These are phyloP conservation scores for Knufia petricola DNA, from an alignment of 2,329 filamentous ascomycete species.

Conservation along the genomic window DNA sequence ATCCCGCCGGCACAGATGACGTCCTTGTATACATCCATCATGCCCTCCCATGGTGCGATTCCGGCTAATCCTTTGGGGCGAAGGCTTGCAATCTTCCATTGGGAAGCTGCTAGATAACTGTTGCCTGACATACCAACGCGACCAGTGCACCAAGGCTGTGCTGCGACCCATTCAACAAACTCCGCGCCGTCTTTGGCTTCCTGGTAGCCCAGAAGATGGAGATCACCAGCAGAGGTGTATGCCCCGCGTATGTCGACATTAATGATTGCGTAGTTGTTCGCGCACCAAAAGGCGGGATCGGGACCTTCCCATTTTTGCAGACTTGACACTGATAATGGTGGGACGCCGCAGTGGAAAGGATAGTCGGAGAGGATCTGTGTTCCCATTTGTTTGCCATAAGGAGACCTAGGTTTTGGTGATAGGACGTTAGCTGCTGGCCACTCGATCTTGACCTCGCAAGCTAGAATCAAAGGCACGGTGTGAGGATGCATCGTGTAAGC, in stretches of 20 bases:
- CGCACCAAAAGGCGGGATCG: constrained; percentile 48
- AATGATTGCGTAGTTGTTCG: constrained; percentile 46
- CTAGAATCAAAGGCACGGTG: too few relatives aligned
- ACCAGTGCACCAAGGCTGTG: constrained; percentile 42
- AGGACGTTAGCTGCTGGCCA: too few relatives aligned
- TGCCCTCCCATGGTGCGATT: constrained; percentile 48
- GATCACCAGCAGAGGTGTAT: constrained; percentile 43
- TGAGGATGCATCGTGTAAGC: too few relatives aligned
- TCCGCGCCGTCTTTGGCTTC: constrained; percentile 44
- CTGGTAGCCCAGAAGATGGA: constrained; percentile 46
- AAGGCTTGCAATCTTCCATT: constrained; percentile 46
- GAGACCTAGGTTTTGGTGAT: constrained; percentile 20
- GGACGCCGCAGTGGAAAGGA: constrained; percentile 5
- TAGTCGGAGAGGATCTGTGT: constrained; percentile 1
- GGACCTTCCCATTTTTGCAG: constrained; percentile 45
- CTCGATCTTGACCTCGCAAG: too few relatives aligned
- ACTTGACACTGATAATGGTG: constrained; percentile 9
- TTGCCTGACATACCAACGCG: constrained; percentile 44
- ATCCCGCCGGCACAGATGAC: not conserved
- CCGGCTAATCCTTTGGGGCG: constrained; percentile 42
- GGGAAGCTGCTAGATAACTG: constrained; percentile 44
- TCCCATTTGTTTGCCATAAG: constrained; percentile 35
- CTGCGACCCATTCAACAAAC: constrained; percentile 43
- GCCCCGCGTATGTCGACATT: constrained; percentile 45
- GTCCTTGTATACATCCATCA: constrained; percentile 49